Evolutionary conservation across 2,329 filamentous ascomycete species (phyloP).

Genomic region (Colletotrichum orbiculare): DNA sequence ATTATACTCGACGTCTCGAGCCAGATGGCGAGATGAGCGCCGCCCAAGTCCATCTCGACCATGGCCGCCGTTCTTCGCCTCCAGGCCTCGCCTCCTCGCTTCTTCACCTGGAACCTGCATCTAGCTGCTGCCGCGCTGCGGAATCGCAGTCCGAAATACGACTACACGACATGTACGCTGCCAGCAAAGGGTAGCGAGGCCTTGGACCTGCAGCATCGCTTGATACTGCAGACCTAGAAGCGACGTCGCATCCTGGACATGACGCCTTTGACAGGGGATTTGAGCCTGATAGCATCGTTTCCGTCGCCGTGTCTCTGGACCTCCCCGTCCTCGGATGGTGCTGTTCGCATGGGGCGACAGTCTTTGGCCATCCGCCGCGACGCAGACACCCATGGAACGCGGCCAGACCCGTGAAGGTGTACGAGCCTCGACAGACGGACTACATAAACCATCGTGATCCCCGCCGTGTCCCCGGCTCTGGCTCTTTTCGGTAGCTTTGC

Average conservation of each 20-base stretch:
- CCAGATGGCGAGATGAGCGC: constrained; percentile 6
- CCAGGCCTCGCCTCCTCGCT: neutral
- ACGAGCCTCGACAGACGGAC: neutral
- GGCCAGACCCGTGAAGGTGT: neutral
- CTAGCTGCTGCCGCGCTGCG: neutral
- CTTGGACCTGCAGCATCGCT: neutral
- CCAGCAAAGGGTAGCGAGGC: constrained; percentile 5
- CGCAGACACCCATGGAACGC: neutral
- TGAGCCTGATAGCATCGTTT: constrained; percentile 14
- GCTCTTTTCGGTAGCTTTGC: constrained; percentile 20
- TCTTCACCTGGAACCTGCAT: constrained; percentile 21
- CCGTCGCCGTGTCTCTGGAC: neutral
- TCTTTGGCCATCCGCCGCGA: neutral
- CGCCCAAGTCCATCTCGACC: neutral
- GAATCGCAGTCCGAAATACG: constrained; percentile 9
- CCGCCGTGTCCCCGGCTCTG: neutral
- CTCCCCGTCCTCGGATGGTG: neutral
- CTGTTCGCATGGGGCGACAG: constrained; percentile 4
- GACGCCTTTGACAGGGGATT: constrained; percentile 18
- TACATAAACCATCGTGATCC: constrained; percentile 20
- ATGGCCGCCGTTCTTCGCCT: neutral
- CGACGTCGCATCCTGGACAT: constrained; percentile 12
- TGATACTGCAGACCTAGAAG: neutral
- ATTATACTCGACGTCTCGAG: neutral
- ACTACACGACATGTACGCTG: constrained; percentile 5